A percentile compares a stretch with the other conserved stretches of the same genome.
phyloP scores from a whole-genome alignment of 805 yeast genomes.

The Saccharomycopsis schoenii region DNA sequence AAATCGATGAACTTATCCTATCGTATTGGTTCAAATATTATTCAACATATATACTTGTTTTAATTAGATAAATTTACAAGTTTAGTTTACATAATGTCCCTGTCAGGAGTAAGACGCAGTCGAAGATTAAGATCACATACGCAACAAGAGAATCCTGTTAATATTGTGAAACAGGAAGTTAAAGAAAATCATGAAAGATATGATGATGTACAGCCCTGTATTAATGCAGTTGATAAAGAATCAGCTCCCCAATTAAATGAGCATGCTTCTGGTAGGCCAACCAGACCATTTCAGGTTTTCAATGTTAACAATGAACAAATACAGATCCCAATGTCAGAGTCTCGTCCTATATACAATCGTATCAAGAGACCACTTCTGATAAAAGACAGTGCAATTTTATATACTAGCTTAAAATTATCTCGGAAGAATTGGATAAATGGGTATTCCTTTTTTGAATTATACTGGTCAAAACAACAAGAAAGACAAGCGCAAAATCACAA shows the following conservation, averaged over 20 bases:
- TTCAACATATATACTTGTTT: too few species aligned
- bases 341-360: conserved; percentile 52
- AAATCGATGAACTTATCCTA: too few species aligned
- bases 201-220: background rate
- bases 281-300: conserved; percentile 6
- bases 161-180: background rate
- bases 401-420: conserved; percentile 63
- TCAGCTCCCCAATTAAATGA: background rate
- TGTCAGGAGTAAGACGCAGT: background rate
- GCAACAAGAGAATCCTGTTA: background rate
- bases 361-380: conserved; percentile 58
- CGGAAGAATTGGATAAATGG: conserved; percentile 58
- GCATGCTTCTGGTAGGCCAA: background rate
- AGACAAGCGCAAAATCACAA: background rate
- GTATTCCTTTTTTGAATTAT: conserved; percentile 54
- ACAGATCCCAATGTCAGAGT: conserved; percentile 57
- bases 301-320: conserved; percentile 31
- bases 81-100: background rate
- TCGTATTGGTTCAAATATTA: too few species aligned
- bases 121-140: background rate
- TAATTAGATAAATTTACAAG: too few species aligned
- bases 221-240: background rate
- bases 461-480: conserved; percentile 67
- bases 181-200: background rate
- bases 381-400: conserved; percentile 63